These are phyloP conservation scores for Starmera quercuum DNA, from an alignment of 805 yeast genomes.

Conservation along the genomic window DNA sequence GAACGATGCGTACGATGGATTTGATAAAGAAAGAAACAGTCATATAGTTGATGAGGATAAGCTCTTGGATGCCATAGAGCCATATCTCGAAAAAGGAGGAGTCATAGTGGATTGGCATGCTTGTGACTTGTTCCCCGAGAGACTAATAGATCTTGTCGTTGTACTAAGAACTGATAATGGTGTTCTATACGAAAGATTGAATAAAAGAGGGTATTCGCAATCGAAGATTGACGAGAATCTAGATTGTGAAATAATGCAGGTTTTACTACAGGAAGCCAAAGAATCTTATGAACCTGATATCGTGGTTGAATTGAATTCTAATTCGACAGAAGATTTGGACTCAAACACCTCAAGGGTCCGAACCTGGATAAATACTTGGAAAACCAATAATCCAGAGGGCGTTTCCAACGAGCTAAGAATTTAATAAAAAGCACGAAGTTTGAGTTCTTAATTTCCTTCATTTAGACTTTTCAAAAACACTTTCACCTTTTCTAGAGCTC, in stretches of 20 bases:
- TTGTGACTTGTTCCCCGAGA: conserved; percentile 90
- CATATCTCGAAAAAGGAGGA: conserved; percentile 77
- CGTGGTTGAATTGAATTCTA: conserved; percentile 73
- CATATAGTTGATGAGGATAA: conserved; percentile 91
- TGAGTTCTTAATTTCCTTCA: conserved; percentile 9
- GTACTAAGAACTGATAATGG: conserved; percentile 78
- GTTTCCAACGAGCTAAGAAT: conserved; percentile 37
- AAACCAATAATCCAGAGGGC: conserved; percentile 52
- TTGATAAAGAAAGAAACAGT: conserved; percentile 78
- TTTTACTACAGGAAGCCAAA: conserved; percentile 76
- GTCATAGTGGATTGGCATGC: conserved; percentile 95
- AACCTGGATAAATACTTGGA: conserved; percentile 76
- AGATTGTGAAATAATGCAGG: conserved; percentile 97
- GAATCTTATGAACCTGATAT: conserved; percentile 75
- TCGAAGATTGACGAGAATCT: conserved; percentile 83
- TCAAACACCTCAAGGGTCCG: conserved; percentile 71
- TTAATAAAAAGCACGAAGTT: not conserved
- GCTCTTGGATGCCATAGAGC: conserved; percentile 73
- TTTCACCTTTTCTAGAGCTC: conserved; percentile 69
- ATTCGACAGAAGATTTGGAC: conserved; percentile 69
- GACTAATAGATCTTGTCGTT: conserved; percentile 85
- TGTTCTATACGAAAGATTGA: conserved; percentile 65
- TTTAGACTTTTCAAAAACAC: conserved; percentile 34
- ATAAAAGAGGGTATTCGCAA: conserved; percentile 70
- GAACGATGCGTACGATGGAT: conserved; percentile 70